A percentile compares a stretch with the other conserved stretches of the same genome.
These are phyloP conservation scores for Dictyophora rubrovolvata DNA, from an alignment of 768 basidiomycete genomes.

Conservation along the genomic window DNA sequence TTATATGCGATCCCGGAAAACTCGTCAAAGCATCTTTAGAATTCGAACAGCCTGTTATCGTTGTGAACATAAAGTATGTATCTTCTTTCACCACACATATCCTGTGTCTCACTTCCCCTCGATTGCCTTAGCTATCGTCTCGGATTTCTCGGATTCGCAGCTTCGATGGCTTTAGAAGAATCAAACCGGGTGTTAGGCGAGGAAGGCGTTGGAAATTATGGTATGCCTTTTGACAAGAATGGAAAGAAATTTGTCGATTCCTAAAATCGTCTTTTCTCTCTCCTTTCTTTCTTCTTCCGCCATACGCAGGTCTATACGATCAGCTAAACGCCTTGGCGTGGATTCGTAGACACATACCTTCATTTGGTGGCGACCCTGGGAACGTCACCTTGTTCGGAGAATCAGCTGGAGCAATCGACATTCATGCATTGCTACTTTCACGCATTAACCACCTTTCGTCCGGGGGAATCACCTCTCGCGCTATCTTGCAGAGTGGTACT, in stretches of 20 bases:
- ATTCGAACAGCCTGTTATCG: slow-evolving; percentile 52
- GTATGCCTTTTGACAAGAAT: slow-evolving; percentile 25
- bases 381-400: slow-evolving; percentile 34
- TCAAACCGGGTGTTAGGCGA: slow-evolving; percentile 59
- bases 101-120: background rate
- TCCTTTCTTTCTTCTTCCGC: background rate
- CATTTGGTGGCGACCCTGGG: slow-evolving; percentile 58
- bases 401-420: slow-evolving; percentile 39
- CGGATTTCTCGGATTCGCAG: slow-evolving; percentile 70
- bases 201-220: slow-evolving; percentile 70
- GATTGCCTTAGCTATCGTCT: slow-evolving; percentile 50
- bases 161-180: slow-evolving; percentile 50
- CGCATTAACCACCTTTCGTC: slow-evolving; percentile 33
- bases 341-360: slow-evolving; percentile 46
- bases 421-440: slow-evolving; percentile 56
- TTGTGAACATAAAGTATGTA: slow-evolving; percentile 69
- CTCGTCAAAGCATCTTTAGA: slow-evolving; percentile 60
- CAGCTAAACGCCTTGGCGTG: slow-evolving; percentile 56
- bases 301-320: slow-evolving; percentile 45
- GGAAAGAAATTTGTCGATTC: background rate
- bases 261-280: background rate
- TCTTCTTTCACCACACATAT: slow-evolving; percentile 11
- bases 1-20: slow-evolving; percentile 67
- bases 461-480: slow-evolving; percentile 47
- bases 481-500: slow-evolving; percentile 65